These are phyloP conservation scores for Gracilaria vermiculophylla DNA, from an alignment of 23 red algal species.

Conservation along the genomic window DNA sequence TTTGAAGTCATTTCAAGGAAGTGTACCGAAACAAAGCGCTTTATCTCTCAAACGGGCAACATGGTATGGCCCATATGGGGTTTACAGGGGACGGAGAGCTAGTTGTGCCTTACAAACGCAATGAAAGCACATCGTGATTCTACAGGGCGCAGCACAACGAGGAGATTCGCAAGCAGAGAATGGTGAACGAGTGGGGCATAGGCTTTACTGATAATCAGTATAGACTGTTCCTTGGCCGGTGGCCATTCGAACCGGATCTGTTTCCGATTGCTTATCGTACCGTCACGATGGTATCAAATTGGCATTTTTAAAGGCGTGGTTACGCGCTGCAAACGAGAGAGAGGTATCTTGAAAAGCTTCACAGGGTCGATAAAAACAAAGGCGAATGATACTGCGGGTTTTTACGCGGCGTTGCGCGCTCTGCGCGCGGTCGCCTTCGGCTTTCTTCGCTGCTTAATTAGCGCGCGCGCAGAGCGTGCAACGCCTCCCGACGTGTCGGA, in stretches of 20 bases:
- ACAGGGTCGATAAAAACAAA: neutral
- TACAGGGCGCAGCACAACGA: too few relatives aligned
- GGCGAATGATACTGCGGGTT: neutral
- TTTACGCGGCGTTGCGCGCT: neutral
- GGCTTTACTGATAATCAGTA: neutral
- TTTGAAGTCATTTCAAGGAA: slow-evolving; percentile 4
- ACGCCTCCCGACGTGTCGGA: neutral
- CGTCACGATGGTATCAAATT: neutral
- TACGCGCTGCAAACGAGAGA: neutral
- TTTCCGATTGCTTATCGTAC: neutral
- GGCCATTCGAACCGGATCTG: slow-evolving; percentile 14
- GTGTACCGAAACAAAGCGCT: too few relatives aligned
- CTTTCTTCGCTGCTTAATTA: neutral
- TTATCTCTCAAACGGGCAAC: too few relatives aligned
- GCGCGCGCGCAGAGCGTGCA: neutral
- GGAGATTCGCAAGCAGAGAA: too few relatives aligned
- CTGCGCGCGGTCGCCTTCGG: neutral
- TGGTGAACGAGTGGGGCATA: too few relatives aligned
- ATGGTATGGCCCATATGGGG: too few relatives aligned
- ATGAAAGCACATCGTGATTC: too few relatives aligned
- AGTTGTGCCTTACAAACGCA: too few relatives aligned
- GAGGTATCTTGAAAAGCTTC: neutral
- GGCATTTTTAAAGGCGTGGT: slow-evolving; percentile 4
- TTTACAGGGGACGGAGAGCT: too few relatives aligned
- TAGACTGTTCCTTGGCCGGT: slow-evolving; percentile 22